Conservation (phyloP, 1,139 yeast genomes). For the Hyphopichia wangnamkhiaoensis region DNA sequence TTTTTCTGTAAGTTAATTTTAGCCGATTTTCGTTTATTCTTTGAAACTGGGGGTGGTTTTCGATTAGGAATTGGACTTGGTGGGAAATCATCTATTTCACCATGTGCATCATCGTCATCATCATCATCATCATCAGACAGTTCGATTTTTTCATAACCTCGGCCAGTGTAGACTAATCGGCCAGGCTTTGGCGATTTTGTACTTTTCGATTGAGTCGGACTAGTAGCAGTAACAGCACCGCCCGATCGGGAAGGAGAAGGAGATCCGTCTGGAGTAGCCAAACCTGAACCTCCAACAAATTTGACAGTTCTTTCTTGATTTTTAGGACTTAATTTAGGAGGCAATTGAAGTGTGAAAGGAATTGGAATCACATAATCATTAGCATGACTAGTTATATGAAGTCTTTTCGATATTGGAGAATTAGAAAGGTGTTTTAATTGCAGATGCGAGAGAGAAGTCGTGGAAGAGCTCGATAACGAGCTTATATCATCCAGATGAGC, state of each 20-base stretch:
- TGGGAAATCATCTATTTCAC: slow-evolving; percentile 2
- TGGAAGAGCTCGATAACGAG: slow-evolving; percentile 17
- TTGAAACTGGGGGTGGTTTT: slow-evolving; percentile 23
- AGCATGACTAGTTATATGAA: slow-evolving; percentile 34
- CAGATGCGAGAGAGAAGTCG: slow-evolving; percentile 17
- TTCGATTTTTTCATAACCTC: slow-evolving; percentile 38
- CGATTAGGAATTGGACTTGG: slow-evolving; percentile 18
- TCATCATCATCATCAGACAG: slow-evolving; percentile 27
- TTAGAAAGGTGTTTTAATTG: slow-evolving; percentile 34
- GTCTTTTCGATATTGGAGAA: slow-evolving; percentile 38
- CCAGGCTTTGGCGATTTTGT: not conserved
- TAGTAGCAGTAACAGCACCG: too few species aligned
- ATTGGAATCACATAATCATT: slow-evolving; percentile 41
- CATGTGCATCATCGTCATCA: slow-evolving; percentile 10
- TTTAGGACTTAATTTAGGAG: slow-evolving; percentile 42
- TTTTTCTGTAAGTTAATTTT: slow-evolving; percentile 18
- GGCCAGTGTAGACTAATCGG: slow-evolving; percentile 39
- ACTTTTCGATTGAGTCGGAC: too few species aligned
- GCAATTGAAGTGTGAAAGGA: slow-evolving; percentile 44
- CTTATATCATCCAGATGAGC: slow-evolving; percentile 22
- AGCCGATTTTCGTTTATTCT: slow-evolving; percentile 21
- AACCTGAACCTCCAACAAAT: not conserved
- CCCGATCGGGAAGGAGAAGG: slow-evolving; percentile 1
- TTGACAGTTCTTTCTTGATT: slow-evolving; percentile 10
- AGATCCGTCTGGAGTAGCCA: not conserved